Conservation (phyloP, 2,329 filamentous ascomycete genomes). For the Botrytis medusae region DNA sequence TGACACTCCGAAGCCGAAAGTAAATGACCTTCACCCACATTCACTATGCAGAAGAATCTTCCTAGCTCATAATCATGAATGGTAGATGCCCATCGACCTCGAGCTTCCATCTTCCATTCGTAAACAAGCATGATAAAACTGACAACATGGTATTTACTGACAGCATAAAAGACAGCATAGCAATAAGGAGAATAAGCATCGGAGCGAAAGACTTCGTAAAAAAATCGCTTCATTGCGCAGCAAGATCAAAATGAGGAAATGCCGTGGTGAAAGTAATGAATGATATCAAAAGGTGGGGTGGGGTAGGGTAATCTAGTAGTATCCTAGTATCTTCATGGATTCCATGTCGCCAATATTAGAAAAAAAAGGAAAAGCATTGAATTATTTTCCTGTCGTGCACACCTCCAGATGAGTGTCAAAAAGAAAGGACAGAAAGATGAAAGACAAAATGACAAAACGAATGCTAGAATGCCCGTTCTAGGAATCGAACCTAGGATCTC, state of each 20-base stretch:
- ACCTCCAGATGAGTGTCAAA: too few relatives aligned
- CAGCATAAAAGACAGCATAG: background rate
- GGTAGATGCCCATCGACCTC: background rate
- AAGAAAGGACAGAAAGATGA: too few relatives aligned
- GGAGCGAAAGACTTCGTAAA: rapidly evolving
- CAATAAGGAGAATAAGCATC: background rate
- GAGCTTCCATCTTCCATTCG: background rate
- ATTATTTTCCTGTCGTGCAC: too few relatives aligned
- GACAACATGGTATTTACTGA: background rate
- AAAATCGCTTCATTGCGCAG: background rate
- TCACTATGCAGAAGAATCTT: background rate
- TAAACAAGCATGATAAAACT: background rate
- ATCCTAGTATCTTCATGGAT: background rate
- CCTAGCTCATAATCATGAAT: background rate
- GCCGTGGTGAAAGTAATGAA: background rate
- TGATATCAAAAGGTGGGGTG: background rate
- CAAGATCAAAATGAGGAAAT: background rate
- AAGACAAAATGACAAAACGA: too few relatives aligned
- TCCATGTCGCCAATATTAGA: background rate
- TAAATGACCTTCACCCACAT: background rate
- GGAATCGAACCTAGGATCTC: conserved; percentile 14
- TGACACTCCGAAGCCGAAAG: background rate
- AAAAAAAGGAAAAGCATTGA: too few relatives aligned
- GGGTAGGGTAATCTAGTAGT: too few relatives aligned
- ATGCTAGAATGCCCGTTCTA: conserved; percentile 8